Percentiles rank a stretch among this genome's conserved stretches.
phyloP scores from a whole-genome alignment of 108 stramenopile genomes.

The Fragilaria crotonensis region DNA sequence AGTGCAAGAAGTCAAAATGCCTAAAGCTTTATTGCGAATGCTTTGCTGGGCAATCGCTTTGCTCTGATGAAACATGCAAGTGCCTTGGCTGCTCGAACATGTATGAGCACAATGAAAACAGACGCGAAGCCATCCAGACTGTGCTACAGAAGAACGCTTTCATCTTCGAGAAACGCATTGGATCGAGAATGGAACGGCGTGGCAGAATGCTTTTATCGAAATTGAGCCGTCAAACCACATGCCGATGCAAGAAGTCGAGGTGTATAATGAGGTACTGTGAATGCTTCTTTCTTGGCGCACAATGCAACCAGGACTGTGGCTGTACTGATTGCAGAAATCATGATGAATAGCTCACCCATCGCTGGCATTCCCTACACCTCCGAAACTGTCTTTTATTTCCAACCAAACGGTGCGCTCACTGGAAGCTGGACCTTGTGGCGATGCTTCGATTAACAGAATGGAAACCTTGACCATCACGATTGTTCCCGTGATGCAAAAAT shows the following conservation, averaged over 20 bases:
- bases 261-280: slow-evolving; percentile 66
- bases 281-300: slow-evolving; percentile 25
- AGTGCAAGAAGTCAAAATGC: slow-evolving; percentile 1
- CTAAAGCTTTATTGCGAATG: slow-evolving; percentile 4
- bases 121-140: not conserved
- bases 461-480: too few relatives aligned
- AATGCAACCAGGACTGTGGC: slow-evolving; percentile 10
- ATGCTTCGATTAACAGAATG: too few relatives aligned
- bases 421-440: too few relatives aligned
- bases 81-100: slow-evolving; percentile 8
- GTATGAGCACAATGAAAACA: not conserved
- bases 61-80: not conserved
- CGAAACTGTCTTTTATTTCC: too few relatives aligned
- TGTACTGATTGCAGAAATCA: slow-evolving; percentile 19
- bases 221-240: slow-evolving; percentile 13
- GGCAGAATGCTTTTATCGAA: slow-evolving; percentile 41
- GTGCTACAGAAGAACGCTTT: not conserved
- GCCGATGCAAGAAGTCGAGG: slow-evolving; percentile 45
- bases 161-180: not conserved
- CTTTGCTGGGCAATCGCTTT: not conserved
- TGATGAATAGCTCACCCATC: not conserved
- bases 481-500: too few relatives aligned
- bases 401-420: too few relatives aligned
- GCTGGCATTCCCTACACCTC: too few relatives aligned
- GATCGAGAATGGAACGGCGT: slow-evolving; percentile 15